Base-by-base conservation (phyloP, 306 rosid species). In the Datisca glomerata region DNA sequence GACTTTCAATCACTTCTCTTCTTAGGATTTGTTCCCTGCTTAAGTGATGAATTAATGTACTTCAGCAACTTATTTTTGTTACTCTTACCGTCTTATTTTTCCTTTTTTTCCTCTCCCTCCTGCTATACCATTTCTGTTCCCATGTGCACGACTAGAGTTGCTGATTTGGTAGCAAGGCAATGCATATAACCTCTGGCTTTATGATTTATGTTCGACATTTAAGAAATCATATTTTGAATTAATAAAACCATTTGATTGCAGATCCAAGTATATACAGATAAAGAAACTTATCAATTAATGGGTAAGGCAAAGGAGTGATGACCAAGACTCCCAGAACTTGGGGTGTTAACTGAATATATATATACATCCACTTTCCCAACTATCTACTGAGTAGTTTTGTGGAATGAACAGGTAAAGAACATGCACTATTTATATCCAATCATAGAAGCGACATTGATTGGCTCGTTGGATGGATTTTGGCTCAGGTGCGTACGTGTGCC, bases 361-460 rank as follows among this genome's bases (percentile, higher is more conserved):
- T 23, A 51, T 53, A 15, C 56, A 13, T 44, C 45, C 12, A 33
- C 18, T 19, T 15, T 19, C 17, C 51, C 17, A 21, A 43, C 38
- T 23, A 21, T 38, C 20, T 47, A 29, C 25, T 8, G 15, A 42
- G 15, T 16, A 13, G 47, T 14, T 47, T 33, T 34, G 47, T 31
- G 18, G 36, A 58, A 45, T 72, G 68, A 59, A 36, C 80, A 87
- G 94, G 94, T 50, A 74, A 76, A 71, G 96, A 87, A 50, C 94
- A 82, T 45, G 96, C 96, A 4, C 94, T 87, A 56, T 71, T 76
- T 41, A 23, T 82, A 50, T 79, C 44, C 61, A 87, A 87, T 68
- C 96, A 87, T 56, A 75, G 51, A 77, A 87, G 96, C 64, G 96
- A 81, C 35, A 82, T 82, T 51, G 94, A 86, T 63, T 86, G 96